These are phyloP conservation scores for Fusarium nelsonii DNA, from an alignment of 2,329 filamentous ascomycete genomes.

Conservation along the genomic window DNA sequence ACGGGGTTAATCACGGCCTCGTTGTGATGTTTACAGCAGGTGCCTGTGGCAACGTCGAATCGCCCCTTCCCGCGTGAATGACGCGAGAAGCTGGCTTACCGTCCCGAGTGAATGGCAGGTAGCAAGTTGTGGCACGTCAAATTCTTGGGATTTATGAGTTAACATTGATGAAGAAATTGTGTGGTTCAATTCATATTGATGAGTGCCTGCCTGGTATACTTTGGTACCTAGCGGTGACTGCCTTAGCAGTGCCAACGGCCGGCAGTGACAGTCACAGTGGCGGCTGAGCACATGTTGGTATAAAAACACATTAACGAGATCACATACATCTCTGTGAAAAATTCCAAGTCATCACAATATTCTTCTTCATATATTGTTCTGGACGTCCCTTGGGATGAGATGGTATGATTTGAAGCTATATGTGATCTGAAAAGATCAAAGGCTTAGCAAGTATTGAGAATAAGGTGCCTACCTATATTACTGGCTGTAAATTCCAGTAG, in stretches of 20 bases:
- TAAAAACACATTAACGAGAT: not conserved
- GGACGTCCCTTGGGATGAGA: not conserved
- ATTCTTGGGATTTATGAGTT: not conserved
- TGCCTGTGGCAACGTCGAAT: constrained; percentile 12
- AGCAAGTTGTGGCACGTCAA: constrained; percentile 12
- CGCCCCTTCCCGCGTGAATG: constrained; percentile 10
- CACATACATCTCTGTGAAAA: not conserved
- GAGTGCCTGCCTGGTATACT: not conserved
- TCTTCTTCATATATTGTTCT: not conserved
- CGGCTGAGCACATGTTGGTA: constrained; percentile 6
- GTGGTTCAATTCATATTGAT: not conserved
- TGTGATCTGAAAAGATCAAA: not conserved
- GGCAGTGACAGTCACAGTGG: not conserved
- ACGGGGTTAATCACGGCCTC: constrained; percentile 27
- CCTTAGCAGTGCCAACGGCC: constrained; percentile 21
- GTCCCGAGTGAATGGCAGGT: constrained; percentile 15
- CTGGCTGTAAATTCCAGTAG: not conserved
- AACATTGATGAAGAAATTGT: not conserved
- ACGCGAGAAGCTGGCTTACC: not conserved
- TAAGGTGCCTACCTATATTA: too few species aligned
- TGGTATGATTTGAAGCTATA: not conserved
- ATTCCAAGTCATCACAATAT: not conserved
- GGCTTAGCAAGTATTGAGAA: not conserved
- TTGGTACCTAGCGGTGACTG: not conserved
- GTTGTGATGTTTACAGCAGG: constrained; percentile 25